phyloP scores from a whole-genome alignment of 192 early-diverging fungal species.

The Phycomyces nitens region DNA sequence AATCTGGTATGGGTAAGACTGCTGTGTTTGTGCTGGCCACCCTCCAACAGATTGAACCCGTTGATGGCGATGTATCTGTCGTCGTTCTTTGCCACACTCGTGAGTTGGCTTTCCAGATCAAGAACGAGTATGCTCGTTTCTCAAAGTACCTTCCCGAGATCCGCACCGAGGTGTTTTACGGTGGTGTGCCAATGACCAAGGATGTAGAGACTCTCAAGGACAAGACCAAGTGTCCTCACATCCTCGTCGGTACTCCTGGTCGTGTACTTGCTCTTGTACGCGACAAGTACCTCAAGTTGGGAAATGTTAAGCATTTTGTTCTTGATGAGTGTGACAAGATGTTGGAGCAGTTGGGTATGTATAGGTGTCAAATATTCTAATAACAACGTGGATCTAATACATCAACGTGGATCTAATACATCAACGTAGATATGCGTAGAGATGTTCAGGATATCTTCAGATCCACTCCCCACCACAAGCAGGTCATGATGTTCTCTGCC shows the following conservation, averaged over 20 bases:
- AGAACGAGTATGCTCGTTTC: conserved; percentile 95
- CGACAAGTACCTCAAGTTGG: conserved; percentile 78
- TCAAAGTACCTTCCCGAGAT: conserved; percentile 92
- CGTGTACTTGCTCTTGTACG: conserved; percentile 82
- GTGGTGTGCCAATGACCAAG: conserved; percentile 74
- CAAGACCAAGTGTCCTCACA: conserved; percentile 90
- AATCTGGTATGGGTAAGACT: conserved; percentile 98
- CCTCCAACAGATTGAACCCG: conserved; percentile 87
- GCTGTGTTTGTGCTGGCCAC: conserved; percentile 96
- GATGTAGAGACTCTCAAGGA: conserved; percentile 77
- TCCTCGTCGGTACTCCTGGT: conserved; percentile 97
- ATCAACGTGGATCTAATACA: conserved; percentile 53
- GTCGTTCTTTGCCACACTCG: conserved; percentile 97
- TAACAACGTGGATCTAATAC: too few relatives aligned
- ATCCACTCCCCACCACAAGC: conserved; percentile 92
- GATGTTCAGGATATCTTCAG: conserved; percentile 97
- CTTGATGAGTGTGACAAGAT: conserved; percentile 99
- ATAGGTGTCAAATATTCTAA: too few relatives aligned
- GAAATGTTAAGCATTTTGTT: conserved; percentile 94
- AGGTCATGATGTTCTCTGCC: conserved; percentile 98
- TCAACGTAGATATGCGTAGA: conserved; percentile 87
- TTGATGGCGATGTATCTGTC: conserved; percentile 77
- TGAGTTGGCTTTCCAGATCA: conserved; percentile 98
- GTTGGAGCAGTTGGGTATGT: conserved; percentile 86
- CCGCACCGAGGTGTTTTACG: conserved; percentile 92